A percentile compares a stretch with the other conserved stretches of the same genome.
These are phyloP conservation scores for Rugosomyces carneus DNA, from an alignment of 1,284 basidiomycete species.

Conservation along the genomic window DNA sequence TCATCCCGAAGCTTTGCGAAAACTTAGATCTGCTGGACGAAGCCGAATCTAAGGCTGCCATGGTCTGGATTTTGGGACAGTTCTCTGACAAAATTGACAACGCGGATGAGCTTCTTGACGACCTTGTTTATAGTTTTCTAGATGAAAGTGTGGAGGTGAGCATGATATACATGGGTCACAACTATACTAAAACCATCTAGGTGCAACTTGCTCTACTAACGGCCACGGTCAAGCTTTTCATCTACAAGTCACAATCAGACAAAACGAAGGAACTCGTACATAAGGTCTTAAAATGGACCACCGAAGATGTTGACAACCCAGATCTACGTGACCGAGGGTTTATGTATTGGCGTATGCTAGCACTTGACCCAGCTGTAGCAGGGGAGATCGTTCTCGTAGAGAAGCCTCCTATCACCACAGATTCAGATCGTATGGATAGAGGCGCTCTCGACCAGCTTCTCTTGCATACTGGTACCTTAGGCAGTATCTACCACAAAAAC, in stretches of 20 bases:
- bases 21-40: slow-evolving; percentile 92
- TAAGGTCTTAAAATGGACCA: slow-evolving; percentile 94
- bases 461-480: slow-evolving; percentile 76
- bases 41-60: slow-evolving; percentile 92
- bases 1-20: slow-evolving; percentile 90
- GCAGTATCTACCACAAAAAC: slow-evolving; percentile 86
- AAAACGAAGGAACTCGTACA: slow-evolving; percentile 88
- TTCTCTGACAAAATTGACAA: slow-evolving; percentile 97
- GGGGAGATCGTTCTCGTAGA: slow-evolving; percentile 90
- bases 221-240: slow-evolving; percentile 94
- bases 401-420: slow-evolving; percentile 96
- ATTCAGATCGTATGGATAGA: slow-evolving; percentile 95
- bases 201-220: slow-evolving; percentile 95
- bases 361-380: slow-evolving; percentile 87
- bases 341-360: slow-evolving; percentile 99
- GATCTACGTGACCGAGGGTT: slow-evolving; percentile 96
- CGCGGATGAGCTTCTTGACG: slow-evolving; percentile 91
- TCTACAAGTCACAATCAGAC: slow-evolving; percentile 84
- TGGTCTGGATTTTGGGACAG: slow-evolving; percentile 98
- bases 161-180: slow-evolving; percentile 6
- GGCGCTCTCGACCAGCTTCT: slow-evolving; percentile 88
- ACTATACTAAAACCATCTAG: slow-evolving; percentile 33
- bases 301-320: slow-evolving; percentile 96
- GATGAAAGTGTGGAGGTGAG: slow-evolving; percentile 89
- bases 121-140: slow-evolving; percentile 86